These are phyloP conservation scores for Psilocybe cyanescens DNA, from an alignment of 768 basidiomycete species.

Conservation along the genomic window DNA sequence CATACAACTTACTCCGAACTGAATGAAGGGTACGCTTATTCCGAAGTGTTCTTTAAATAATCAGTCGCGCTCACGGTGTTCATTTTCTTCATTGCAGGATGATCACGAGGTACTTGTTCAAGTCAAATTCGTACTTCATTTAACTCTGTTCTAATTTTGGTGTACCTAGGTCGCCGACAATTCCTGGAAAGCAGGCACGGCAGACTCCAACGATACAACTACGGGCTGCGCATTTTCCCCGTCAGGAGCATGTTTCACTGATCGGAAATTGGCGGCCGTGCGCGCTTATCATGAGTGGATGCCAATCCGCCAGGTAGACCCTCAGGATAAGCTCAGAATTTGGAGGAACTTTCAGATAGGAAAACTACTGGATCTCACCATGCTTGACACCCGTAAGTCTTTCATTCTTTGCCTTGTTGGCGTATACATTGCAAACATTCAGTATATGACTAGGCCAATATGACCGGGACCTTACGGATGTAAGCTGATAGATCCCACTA, in stretches of 20 bases:
- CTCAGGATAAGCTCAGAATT: conserved; percentile 58
- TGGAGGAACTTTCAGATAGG: conserved; percentile 70
- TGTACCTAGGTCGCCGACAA: conserved; percentile 52
- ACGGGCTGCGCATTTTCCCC: conserved; percentile 53
- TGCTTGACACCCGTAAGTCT: conserved; percentile 61
- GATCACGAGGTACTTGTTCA: conserved; percentile 46
- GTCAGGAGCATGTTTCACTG: conserved; percentile 60
- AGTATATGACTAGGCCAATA: conserved; percentile 43
- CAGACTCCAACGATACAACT: conserved; percentile 56
- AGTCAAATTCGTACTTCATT: neutral
- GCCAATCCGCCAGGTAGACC: conserved; percentile 60
- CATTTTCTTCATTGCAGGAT: conserved; percentile 34
- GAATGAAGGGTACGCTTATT: conserved; percentile 3
- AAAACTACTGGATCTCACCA: conserved; percentile 61
- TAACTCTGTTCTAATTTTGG: neutral
- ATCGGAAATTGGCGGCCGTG: conserved; percentile 61
- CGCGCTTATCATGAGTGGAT: conserved; percentile 67
- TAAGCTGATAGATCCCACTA: conserved; percentile 21
- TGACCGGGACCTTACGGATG: conserved; percentile 60
- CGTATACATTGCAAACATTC: neutral
- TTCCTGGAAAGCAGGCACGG: conserved; percentile 58
- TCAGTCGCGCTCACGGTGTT: neutral
- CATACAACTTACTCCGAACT: neutral
- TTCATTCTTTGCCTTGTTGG: neutral
- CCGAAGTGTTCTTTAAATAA: neutral